Percentiles rank a stretch among this genome's conserved stretches.
phyloP scores from a whole-genome alignment of 148 eudicot species.

The Heliosperma pusillum region DNA sequence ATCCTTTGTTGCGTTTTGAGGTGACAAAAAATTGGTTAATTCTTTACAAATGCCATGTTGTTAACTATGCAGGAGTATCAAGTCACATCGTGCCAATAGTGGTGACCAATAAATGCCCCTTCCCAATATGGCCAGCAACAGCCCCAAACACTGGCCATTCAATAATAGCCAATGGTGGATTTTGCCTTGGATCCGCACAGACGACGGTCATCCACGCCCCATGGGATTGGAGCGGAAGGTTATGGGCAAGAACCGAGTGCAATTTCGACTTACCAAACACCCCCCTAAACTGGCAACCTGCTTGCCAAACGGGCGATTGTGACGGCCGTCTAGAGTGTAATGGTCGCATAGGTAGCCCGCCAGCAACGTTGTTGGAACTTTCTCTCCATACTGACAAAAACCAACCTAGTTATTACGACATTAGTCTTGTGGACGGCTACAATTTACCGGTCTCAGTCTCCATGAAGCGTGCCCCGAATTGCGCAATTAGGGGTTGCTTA shows the following conservation, averaged over 20 bases:
- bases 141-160: slow-evolving; percentile 69
- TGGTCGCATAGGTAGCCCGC: slow-evolving; percentile 58
- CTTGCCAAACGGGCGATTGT: slow-evolving; percentile 71
- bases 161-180: slow-evolving; percentile 57
- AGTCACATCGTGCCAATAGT: slow-evolving; percentile 40
- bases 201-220: slow-evolving; percentile 40
- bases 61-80: slow-evolving; percentile 22
- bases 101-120: slow-evolving; percentile 62
- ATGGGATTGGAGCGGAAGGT: slow-evolving; percentile 61
- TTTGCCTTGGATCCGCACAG: slow-evolving; percentile 44
- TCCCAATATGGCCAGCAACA: slow-evolving; percentile 75
- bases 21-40: too few species aligned
- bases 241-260: slow-evolving; percentile 81
- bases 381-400: slow-evolving; percentile 40
- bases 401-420: slow-evolving; percentile 60
- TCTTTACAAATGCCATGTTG: too few species aligned
- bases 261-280: slow-evolving; percentile 27
- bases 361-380: slow-evolving; percentile 61
- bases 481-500: slow-evolving; percentile 46
- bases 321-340: slow-evolving; percentile 48
- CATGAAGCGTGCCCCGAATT: slow-evolving; percentile 23
- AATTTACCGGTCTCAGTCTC: slow-evolving; percentile 55
- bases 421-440: slow-evolving; percentile 73
- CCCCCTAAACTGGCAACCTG: slow-evolving; percentile 22
- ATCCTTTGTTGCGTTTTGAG: too few species aligned